A percentile compares a stretch with the other conserved stretches of the same genome.
Evolutionary conservation across 176 grass and related monocot species (phyloP).

Genomic region (Oryza rufipogon): DNA sequence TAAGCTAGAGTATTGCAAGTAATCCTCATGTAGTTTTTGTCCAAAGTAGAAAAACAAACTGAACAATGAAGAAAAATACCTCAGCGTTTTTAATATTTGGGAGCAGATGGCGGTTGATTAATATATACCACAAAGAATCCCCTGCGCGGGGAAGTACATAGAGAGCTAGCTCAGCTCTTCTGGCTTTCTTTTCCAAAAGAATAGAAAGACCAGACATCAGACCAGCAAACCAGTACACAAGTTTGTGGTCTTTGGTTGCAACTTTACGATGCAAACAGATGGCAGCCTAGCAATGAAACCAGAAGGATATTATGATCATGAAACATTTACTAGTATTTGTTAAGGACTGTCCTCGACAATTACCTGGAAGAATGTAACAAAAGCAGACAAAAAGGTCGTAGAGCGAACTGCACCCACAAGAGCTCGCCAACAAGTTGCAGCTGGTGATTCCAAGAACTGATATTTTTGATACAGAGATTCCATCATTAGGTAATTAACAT

Average conservation of each 20-base stretch:
- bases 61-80: slow-evolving; percentile 54
- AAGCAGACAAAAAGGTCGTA: slow-evolving; percentile 93
- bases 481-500: slow-evolving; percentile 37
- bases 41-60: background rate
- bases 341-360: slow-evolving; percentile 38
- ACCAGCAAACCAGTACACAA: slow-evolving; percentile 94
- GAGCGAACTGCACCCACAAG: slow-evolving; percentile 90
- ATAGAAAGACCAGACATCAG: slow-evolving; percentile 82
- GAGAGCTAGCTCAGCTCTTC: slow-evolving; percentile 91
- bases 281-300: slow-evolving; percentile 53
- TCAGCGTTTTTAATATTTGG: slow-evolving; percentile 91
- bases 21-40: background rate
- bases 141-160: slow-evolving; percentile 95
- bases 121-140: slow-evolving; percentile 94
- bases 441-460: slow-evolving; percentile 94
- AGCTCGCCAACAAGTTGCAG: slow-evolving; percentile 83
- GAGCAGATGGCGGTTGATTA: slow-evolving; percentile 80
- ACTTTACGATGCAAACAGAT: slow-evolving; percentile 97
- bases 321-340: slow-evolving; percentile 1
- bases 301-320: slow-evolving; percentile 42
- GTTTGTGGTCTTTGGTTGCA: slow-evolving; percentile 87
- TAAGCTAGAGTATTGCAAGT: slow-evolving; percentile 15
- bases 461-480: slow-evolving; percentile 38
- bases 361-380: slow-evolving; percentile 95
- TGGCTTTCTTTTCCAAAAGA: slow-evolving; percentile 92